Conservation (phyloP, 768 basidiomycete species). For the Gyrodon lividus region DNA sequence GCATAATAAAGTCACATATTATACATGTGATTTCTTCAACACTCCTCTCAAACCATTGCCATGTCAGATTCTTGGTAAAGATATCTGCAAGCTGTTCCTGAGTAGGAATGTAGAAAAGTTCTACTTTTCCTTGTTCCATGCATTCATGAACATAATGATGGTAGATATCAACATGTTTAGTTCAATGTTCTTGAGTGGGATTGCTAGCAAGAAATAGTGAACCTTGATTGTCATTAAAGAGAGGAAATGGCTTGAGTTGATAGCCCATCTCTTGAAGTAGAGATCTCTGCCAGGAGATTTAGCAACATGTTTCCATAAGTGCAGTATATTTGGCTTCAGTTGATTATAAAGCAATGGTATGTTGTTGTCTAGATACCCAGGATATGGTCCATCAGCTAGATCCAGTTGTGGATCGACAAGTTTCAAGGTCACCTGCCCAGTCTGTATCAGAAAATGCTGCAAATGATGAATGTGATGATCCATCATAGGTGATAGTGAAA, state of each 20-base stretch:
- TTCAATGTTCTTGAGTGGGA: neutral
- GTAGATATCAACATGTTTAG: neutral
- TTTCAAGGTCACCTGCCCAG: neutral
- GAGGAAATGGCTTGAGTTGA: conserved; percentile 5
- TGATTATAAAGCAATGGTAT: conserved; percentile 24
- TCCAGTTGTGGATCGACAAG: neutral
- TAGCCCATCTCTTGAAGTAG: conserved; percentile 21
- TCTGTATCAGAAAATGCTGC: neutral
- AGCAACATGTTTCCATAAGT: conserved; percentile 23
- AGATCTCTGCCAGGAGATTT: conserved; percentile 27
- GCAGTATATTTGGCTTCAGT: conserved; percentile 47
- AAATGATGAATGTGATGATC: neutral
- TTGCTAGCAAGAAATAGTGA: neutral
- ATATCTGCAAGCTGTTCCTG: neutral
- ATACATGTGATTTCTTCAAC: no score
- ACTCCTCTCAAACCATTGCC: no score
- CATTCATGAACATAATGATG: neutral
- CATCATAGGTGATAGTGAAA: neutral
- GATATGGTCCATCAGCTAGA: neutral
- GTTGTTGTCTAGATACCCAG: neutral
- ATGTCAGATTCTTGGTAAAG: neutral
- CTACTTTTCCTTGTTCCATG: neutral
- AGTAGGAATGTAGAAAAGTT: neutral
- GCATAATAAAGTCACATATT: no score
- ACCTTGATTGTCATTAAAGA: conserved; percentile 9